phyloP scores from a whole-genome alignment of 352 stramenopile genomes.

The Pythium utonaiense region DNA sequence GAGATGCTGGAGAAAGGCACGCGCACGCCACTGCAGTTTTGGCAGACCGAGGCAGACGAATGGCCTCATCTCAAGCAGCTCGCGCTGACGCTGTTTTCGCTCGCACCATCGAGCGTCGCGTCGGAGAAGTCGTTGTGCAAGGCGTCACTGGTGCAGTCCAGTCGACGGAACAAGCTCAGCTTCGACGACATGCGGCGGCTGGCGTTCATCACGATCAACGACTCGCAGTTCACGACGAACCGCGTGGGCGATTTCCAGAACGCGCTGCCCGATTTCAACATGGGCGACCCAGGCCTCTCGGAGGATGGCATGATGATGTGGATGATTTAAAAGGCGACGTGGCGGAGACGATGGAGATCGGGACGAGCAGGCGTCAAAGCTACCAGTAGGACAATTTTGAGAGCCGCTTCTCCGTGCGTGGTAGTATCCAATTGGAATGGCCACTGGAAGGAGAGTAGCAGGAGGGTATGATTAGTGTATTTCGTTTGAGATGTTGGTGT shows the following conservation, averaged over 20 bases:
- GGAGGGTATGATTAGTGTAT: background rate
- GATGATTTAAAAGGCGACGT: constrained; percentile 57
- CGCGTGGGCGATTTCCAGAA: constrained; percentile 51
- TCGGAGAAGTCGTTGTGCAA: constrained; percentile 75
- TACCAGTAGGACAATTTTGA: background rate
- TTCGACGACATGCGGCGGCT: constrained; percentile 72
- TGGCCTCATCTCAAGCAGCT: constrained; percentile 78
- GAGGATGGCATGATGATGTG: constrained; percentile 86
- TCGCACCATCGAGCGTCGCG: constrained; percentile 66
- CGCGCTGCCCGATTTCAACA: constrained; percentile 62
- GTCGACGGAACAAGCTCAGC: constrained; percentile 66
- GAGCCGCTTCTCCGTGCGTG: background rate
- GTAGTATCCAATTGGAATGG: too few species aligned
- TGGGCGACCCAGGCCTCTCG: constrained; percentile 61
- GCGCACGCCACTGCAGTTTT: constrained; percentile 75
- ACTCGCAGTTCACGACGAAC: constrained; percentile 61
- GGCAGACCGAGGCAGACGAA: constrained; percentile 69
- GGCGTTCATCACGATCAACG: constrained; percentile 82
- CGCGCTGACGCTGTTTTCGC: constrained; percentile 71
- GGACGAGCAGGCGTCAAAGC: too few species aligned
- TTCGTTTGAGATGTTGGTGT: background rate
- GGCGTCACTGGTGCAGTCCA: constrained; percentile 54
- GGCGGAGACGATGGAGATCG: too few species aligned
- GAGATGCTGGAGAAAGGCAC: constrained; percentile 83
- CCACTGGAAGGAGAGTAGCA: background rate